Evolutionary conservation across 2,329 filamentous ascomycete species (phyloP).

Genomic region (Ambrosiella beaveri): DNA sequence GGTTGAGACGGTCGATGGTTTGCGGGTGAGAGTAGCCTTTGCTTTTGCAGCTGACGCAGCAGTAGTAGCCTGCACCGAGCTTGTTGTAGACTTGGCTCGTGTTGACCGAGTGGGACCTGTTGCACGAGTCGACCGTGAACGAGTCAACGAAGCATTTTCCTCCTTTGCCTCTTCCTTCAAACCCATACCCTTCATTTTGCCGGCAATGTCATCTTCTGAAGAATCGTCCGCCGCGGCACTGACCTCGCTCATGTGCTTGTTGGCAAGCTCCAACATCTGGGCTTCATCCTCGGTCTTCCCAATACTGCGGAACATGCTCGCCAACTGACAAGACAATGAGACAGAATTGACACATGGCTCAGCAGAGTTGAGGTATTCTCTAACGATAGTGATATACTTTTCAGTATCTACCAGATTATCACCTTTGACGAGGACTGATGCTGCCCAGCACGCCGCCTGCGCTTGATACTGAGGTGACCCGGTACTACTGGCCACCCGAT

Average conservation of each 20-base stretch:
- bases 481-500: slow-evolving; percentile 56
- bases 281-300: slow-evolving; percentile 27
- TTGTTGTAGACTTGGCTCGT: slow-evolving; percentile 12
- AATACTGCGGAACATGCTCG: slow-evolving; percentile 35
- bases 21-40: not conserved
- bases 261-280: slow-evolving; percentile 31
- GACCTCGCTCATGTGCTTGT: slow-evolving; percentile 24
- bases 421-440: slow-evolving; percentile 38
- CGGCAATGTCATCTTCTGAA: slow-evolving; percentile 13
- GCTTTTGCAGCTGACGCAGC: not conserved
- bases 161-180: slow-evolving; percentile 16
- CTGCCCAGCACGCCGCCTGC: slow-evolving; percentile 37
- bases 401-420: slow-evolving; percentile 19
- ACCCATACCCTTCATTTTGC: slow-evolving; percentile 21
- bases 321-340: slow-evolving; percentile 35
- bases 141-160: not conserved
- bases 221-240: not conserved
- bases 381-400: slow-evolving; percentile 9
- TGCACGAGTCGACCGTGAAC: slow-evolving; percentile 14
- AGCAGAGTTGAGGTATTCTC: slow-evolving; percentile 1
- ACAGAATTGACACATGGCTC: slow-evolving; percentile 13
- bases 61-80: not conserved
- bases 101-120: slow-evolving; percentile 15
- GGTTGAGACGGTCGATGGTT: not conserved
- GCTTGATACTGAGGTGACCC: slow-evolving; percentile 41